These are phyloP conservation scores for Pythium pyrilobum DNA, from an alignment of 352 stramenopile genomes.

Conservation along the genomic window DNA sequence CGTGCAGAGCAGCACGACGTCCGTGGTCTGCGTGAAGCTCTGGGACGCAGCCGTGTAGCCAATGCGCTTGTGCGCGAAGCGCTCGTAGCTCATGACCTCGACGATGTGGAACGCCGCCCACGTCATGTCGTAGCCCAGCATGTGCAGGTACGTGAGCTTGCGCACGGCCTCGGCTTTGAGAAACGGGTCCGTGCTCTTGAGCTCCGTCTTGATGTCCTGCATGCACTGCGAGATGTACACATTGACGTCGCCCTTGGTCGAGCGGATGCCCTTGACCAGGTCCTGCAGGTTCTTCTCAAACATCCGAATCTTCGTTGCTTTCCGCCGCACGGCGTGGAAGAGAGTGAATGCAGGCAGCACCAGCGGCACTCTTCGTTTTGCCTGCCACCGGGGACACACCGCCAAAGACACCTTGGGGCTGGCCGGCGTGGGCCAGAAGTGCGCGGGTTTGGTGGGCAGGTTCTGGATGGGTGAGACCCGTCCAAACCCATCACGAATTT, in stretches of 20 bases:
- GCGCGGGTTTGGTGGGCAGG: too few species aligned
- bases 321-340: not conserved
- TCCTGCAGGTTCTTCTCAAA: constrained; percentile 99
- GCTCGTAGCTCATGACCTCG: constrained; percentile 96
- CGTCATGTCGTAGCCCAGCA: constrained; percentile 98
- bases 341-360: not conserved
- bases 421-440: too few species aligned
- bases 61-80: constrained; percentile 96
- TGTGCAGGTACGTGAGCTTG: constrained; percentile 97
- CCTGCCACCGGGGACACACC: too few species aligned
- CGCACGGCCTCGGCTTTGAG: constrained; percentile 96
- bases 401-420: too few species aligned
- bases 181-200: constrained; percentile 95
- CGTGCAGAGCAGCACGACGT: constrained; percentile 98
- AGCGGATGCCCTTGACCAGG: constrained; percentile 98
- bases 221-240: constrained; percentile 97
- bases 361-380: too few species aligned
- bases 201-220: constrained; percentile 97
- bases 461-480: not conserved
- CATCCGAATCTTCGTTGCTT: constrained; percentile 46
- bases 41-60: constrained; percentile 95
- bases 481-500: too few species aligned
- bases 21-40: constrained; percentile 95
- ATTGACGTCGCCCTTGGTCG: constrained; percentile 93
- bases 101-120: constrained; percentile 98